Evolutionary conservation across 148 eudicot genomes (phyloP).

Genomic region (Dianthus caryophyllus): DNA sequence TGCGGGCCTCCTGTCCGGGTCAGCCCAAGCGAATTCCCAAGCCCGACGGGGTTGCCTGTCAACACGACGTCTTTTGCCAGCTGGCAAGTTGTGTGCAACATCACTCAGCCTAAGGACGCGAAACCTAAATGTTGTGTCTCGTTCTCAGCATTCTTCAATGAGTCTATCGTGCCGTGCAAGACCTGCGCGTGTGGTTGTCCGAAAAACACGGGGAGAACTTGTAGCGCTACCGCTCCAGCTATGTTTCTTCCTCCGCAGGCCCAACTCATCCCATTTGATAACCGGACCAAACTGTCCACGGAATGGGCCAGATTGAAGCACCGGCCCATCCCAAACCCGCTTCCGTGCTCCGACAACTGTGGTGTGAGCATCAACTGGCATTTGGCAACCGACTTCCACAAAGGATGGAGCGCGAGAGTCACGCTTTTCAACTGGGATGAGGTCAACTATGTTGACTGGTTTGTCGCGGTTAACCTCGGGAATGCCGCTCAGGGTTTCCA

Average conservation of each 20-base stretch:
- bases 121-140: conserved; percentile 50
- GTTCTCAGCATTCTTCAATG: conserved; percentile 43
- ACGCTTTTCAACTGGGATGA: conserved; percentile 75
- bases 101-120: conserved; percentile 40
- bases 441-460: conserved; percentile 51
- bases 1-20: conserved; percentile 72
- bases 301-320: conserved; percentile 83
- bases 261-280: conserved; percentile 78
- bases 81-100: conserved; percentile 54
- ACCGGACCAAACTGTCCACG: conserved; percentile 45
- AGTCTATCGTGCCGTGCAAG: conserved; percentile 44
- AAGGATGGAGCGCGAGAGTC: conserved; percentile 65
- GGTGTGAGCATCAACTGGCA: conserved; percentile 93
- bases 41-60: conserved; percentile 35
- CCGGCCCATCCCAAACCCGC: conserved; percentile 48
- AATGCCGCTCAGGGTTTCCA: conserved; percentile 61
- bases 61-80: conserved; percentile 36
- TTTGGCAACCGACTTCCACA: conserved; percentile 44
- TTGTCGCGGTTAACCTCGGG: conserved; percentile 48
- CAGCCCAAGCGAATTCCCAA: conserved; percentile 50
- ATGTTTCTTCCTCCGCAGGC: conserved; percentile 86
- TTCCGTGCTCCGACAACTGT: conserved; percentile 85
- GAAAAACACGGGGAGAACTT: conserved; percentile 24
- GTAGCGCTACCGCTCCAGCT: conserved; percentile 64
- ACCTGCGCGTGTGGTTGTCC: conserved; percentile 78